phyloP scores from a whole-genome alignment of 2,329 filamentous ascomycete genomes.

The Penicillium oxalicum region DNA sequence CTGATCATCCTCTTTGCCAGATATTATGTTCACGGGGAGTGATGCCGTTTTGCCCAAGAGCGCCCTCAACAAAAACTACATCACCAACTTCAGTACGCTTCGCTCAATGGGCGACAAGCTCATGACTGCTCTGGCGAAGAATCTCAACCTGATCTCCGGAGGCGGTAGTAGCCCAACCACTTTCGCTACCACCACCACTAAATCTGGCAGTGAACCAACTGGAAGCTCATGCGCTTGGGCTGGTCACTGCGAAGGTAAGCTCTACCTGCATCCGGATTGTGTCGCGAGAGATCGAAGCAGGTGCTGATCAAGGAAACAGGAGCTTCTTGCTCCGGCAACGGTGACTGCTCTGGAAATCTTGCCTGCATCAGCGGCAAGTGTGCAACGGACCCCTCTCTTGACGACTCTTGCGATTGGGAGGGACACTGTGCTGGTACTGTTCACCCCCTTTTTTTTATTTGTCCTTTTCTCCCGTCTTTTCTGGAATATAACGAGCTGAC shows the following conservation, averaged over 20 bases:
- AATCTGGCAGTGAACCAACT: neutral
- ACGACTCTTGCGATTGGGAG: too few relatives aligned
- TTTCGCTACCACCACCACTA: conserved; percentile 3
- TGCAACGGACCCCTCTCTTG: neutral
- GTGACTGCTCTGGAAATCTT: conserved; percentile 8
- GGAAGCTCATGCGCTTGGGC: conserved; percentile 13
- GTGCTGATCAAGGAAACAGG: conserved; percentile 6
- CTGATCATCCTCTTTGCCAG: conserved; percentile 4
- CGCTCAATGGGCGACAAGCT: conserved; percentile 25
- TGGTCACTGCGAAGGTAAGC: conserved; percentile 19
- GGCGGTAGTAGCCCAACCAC: neutral
- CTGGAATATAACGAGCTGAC: too few relatives aligned
- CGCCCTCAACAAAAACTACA: conserved; percentile 19
- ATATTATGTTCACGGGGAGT: conserved; percentile 28
- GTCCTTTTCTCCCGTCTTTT: too few relatives aligned
- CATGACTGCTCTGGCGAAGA: conserved; percentile 17
- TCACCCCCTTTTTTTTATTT: too few relatives aligned
- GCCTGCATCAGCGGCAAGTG: conserved; percentile 11
- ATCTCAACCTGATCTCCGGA: conserved; percentile 12
- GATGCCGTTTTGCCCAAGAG: conserved; percentile 21
- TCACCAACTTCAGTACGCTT: conserved; percentile 18
- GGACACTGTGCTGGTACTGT: too few relatives aligned
- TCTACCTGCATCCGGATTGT: too few relatives aligned
- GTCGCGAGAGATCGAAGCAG: too few relatives aligned
- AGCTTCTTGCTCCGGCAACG: conserved; percentile 7